Evolutionary conservation across 108 stramenopile genomes (phyloP), one percentile per base, ranked within the genome.

Genomic region (Nitzschia sp.): DNA sequence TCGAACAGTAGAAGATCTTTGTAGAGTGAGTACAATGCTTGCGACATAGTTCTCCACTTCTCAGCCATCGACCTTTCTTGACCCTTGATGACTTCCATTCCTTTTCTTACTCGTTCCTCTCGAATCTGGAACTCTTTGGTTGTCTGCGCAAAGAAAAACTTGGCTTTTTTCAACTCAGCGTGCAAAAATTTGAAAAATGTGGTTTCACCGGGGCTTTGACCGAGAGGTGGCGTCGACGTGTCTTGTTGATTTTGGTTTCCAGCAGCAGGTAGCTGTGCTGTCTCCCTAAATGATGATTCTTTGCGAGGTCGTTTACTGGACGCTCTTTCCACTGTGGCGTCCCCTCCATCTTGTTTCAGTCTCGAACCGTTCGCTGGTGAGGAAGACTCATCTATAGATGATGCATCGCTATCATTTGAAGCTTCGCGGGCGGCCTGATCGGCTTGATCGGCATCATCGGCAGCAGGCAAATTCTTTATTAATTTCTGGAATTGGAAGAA

Each of bases 1-100:
- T 98, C 97, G 44, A 98, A 82, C 53, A 97, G 72, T 48, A 98
- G 79, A 54, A 98, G 71, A 68, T 97, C 94, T 73, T 88, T 94
- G 72, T 98, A 95, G 29, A 89, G 59, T 46, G 78, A 34, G 66
- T 94, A 89, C 61, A 85, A 77, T 54, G 90, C 88, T 69, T 95
- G 91, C 19, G 93, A 91, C 63, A 84, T 71, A 47, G 85, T 48
- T 21, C 79, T 58, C 85, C 87, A 84, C 53, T 68, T 68, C 27
- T 75, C 74, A 19, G 52, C 33, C 22, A 58, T 54, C 23, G 35
- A 46, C 28, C n/a, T 69, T 3, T 75, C 76, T 13, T 80, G 86
- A 69, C 82, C 69, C 32, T 73, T 66, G 67, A 82, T 82, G 21
- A 88, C 80, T 11, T 76, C 80, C 58, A 84, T 80, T 16, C 86